phyloP scores from a whole-genome alignment of 208 protist genomes.

The Leishmania major region DNA sequence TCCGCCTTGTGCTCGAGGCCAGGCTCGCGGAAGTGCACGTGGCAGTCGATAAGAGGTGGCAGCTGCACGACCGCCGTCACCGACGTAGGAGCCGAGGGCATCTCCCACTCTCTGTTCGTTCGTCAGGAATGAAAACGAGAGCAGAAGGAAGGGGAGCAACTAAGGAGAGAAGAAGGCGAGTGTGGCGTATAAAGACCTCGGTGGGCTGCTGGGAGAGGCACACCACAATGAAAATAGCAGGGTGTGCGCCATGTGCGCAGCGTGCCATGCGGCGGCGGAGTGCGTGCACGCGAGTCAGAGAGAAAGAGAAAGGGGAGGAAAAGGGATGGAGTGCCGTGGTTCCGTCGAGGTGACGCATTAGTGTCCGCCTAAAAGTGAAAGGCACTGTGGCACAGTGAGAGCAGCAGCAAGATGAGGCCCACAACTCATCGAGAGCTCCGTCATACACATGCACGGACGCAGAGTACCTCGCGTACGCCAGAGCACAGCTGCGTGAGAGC shows the following conservation, averaged over 20 bases:
- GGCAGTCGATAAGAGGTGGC: constrained; percentile 92
- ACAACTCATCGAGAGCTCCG: not conserved
- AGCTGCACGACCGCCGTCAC: constrained; percentile 41
- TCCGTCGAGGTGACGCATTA: not conserved
- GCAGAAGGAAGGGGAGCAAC: not conserved
- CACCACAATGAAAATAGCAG: too few relatives aligned
- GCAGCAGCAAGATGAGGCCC: not conserved
- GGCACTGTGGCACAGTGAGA: not conserved
- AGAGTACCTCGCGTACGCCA: not conserved
- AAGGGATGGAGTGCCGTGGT: not conserved
- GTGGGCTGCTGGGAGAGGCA: not conserved
- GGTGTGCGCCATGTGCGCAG: too few relatives aligned
- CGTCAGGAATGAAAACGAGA: not conserved
- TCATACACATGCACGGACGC: not conserved
- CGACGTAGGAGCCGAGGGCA: constrained; percentile 6
- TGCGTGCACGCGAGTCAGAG: not conserved
- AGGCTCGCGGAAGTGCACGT: constrained; percentile 95
- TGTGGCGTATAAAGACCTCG: not conserved
- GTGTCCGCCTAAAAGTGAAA: not conserved
- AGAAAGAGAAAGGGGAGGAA: not conserved
- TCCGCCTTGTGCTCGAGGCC: constrained; percentile 94
- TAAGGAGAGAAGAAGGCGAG: not conserved
- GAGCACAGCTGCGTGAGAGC: not conserved
- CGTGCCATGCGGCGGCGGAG: not conserved
- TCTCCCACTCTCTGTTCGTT: not conserved